Evolutionary conservation across 768 basidiomycete genomes (phyloP).

Genomic region (Fibroporia radiculosa): DNA sequence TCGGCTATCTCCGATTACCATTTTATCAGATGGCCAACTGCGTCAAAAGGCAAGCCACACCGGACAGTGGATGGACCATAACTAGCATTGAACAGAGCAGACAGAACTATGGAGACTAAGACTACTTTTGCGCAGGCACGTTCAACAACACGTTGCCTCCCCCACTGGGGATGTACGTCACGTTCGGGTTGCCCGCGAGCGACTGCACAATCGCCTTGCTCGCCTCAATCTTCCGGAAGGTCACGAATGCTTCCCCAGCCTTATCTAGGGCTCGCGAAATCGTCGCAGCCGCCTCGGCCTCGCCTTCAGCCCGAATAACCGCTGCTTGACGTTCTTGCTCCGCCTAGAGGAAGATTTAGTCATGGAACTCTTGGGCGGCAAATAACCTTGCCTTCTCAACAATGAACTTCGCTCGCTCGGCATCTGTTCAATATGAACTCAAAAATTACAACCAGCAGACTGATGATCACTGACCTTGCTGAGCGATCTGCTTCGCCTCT

Average conservation of each 20-base stretch:
- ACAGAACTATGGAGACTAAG: too few species aligned
- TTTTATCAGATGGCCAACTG: slow-evolving; percentile 15
- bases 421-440: slow-evolving; percentile 58
- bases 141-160: slow-evolving; percentile 78
- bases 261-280: slow-evolving; percentile 87
- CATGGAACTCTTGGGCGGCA: neutral
- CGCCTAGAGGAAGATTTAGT: slow-evolving; percentile 43
- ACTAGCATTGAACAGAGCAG: too few species aligned
- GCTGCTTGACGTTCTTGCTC: slow-evolving; percentile 99
- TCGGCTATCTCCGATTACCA: slow-evolving; percentile 19
- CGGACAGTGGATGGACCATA: too few species aligned
- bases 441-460: neutral
- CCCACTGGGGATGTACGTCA: slow-evolving; percentile 82
- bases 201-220: slow-evolving; percentile 95
- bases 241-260: slow-evolving; percentile 94
- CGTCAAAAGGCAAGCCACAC: too few species aligned
- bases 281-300: slow-evolving; percentile 93
- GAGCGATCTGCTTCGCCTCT: slow-evolving; percentile 98
- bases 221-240: slow-evolving; percentile 94
- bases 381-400: slow-evolving; percentile 78
- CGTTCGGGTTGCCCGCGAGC: slow-evolving; percentile 69
- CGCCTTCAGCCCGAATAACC: slow-evolving; percentile 96
- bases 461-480: slow-evolving; percentile 64
- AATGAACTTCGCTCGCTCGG: slow-evolving; percentile 97
- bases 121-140: slow-evolving; percentile 44